Percentiles rank a stretch among this genome's conserved stretches.
Evolutionary conservation across 768 basidiomycete species (phyloP).

Genomic region (Trametes gibbosa): DNA sequence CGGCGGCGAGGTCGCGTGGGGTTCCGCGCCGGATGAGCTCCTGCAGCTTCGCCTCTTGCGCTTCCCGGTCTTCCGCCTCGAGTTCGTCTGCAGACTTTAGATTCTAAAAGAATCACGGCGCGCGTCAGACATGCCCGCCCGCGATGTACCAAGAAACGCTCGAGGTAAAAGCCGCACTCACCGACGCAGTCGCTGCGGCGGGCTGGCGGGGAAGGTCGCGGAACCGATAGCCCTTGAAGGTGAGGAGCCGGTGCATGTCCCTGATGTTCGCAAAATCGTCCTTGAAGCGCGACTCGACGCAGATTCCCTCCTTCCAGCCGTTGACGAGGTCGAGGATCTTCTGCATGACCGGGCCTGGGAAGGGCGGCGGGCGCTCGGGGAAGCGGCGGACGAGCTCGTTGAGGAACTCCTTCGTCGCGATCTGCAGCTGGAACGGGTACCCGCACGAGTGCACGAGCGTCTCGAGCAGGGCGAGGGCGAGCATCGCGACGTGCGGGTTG

Average conservation of each 20-base stretch:
- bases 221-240: constrained; percentile 90
- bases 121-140: background rate
- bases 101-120: constrained; percentile 44
- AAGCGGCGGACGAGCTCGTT: constrained; percentile 98
- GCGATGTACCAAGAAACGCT: background rate
- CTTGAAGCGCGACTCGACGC: constrained; percentile 84
- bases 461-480: constrained; percentile 83
- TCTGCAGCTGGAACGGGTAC: constrained; percentile 96
- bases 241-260: constrained; percentile 94
- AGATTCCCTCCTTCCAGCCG: constrained; percentile 93
- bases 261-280: constrained; percentile 96
- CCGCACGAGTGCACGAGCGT: constrained; percentile 94
- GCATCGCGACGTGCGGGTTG: constrained; percentile 86
- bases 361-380: constrained; percentile 94
- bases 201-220: constrained; percentile 44
- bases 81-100: constrained; percentile 95
- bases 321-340: constrained; percentile 91
- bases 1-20: constrained; percentile 90
- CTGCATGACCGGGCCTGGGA: constrained; percentile 92
- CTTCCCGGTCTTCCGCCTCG: constrained; percentile 91
- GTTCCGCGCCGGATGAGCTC: constrained; percentile 96
- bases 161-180: constrained; percentile 27
- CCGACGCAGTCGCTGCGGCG: constrained; percentile 40
- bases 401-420: constrained; percentile 95
- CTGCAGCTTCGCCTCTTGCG: constrained; percentile 97